These are phyloP conservation scores for Ramalina peruviana DNA, from an alignment of 495 filamentous ascomycete species.

Conservation along the genomic window DNA sequence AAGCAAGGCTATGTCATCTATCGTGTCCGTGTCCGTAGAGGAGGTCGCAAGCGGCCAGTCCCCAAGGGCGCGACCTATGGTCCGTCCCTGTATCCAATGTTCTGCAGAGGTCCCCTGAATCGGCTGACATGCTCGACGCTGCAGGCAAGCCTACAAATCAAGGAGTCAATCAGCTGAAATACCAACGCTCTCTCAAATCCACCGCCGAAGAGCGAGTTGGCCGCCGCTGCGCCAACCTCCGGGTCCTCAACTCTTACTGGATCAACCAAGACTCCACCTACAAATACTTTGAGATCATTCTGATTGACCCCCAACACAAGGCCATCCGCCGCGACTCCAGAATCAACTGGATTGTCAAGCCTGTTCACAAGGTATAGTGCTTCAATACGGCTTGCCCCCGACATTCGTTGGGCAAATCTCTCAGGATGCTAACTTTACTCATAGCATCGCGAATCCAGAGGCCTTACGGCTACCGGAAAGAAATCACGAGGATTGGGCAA, in stretches of 20 bases:
- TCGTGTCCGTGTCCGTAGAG: slow-evolving; percentile 91
- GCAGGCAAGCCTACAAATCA: slow-evolving; percentile 98
- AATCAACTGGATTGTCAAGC: slow-evolving; percentile 99
- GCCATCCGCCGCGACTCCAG: slow-evolving; percentile 96
- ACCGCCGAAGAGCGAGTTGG: slow-evolving; percentile 99
- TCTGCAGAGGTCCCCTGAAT: neutral
- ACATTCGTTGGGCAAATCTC: neutral
- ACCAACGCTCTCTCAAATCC: slow-evolving; percentile 93
- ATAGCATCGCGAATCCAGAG: slow-evolving; percentile 88
- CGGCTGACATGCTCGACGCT: slow-evolving; percentile 13
- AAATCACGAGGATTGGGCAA: slow-evolving; percentile 97
- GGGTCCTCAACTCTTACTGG: slow-evolving; percentile 99
- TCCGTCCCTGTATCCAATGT: slow-evolving; percentile 28
- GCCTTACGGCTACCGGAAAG: slow-evolving; percentile 96
- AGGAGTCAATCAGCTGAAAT: slow-evolving; percentile 99
- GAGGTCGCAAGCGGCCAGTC: slow-evolving; percentile 90
- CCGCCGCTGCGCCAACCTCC: slow-evolving; percentile 93
- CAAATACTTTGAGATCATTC: slow-evolving; percentile 99
- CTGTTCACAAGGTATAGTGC: slow-evolving; percentile 74
- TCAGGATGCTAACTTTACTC: neutral
- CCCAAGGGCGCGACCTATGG: slow-evolving; percentile 98
- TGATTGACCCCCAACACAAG: slow-evolving; percentile 99
- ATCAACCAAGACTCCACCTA: slow-evolving; percentile 99
- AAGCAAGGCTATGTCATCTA: slow-evolving; percentile 99
- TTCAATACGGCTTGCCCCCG: neutral